These are phyloP conservation scores for Podaxis rugospora DNA, from an alignment of 768 basidiomycete species.

Conservation along the genomic window DNA sequence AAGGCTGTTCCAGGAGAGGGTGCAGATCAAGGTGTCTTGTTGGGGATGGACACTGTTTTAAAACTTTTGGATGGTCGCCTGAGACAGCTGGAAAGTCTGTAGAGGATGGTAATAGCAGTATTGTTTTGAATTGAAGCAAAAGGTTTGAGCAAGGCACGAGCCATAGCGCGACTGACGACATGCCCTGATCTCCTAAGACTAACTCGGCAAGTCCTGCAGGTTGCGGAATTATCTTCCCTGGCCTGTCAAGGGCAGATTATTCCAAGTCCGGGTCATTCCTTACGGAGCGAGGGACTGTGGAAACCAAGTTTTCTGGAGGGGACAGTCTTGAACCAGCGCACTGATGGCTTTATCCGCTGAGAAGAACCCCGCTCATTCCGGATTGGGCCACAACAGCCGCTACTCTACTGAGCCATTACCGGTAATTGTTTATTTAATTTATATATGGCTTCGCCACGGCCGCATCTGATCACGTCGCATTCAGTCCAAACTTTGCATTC, in stretches of 20 bases:
- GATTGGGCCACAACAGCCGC: conserved; percentile 81
- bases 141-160: conserved; percentile 78
- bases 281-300: conserved; percentile 64
- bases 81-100: not conserved
- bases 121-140: conserved; percentile 28
- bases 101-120: too few species aligned
- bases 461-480: not conserved
- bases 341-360: conserved; percentile 59
- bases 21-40: conserved; percentile 72
- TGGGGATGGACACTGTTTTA: conserved; percentile 66
- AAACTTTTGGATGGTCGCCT: conserved; percentile 45
- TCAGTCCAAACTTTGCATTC: conserved; percentile 2
- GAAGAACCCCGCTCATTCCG: conserved; percentile 73
- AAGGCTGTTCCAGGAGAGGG: conserved; percentile 63
- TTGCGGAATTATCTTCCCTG: conserved; percentile 93
- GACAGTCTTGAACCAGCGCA: conserved; percentile 93
- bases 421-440: accelerated
- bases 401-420: conserved; percentile 41
- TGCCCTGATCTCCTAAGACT: conserved; percentile 89
- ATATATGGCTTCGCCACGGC: not conserved
- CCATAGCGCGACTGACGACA: conserved; percentile 81
- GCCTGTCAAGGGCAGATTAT: conserved; percentile 81
- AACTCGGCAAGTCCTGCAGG: conserved; percentile 84
- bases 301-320: conserved; percentile 95
- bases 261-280: conserved; percentile 64